Evolutionary conservation across 495 filamentous ascomycete species (phyloP).

Genomic region (Trichoderma orchidacearum): DNA sequence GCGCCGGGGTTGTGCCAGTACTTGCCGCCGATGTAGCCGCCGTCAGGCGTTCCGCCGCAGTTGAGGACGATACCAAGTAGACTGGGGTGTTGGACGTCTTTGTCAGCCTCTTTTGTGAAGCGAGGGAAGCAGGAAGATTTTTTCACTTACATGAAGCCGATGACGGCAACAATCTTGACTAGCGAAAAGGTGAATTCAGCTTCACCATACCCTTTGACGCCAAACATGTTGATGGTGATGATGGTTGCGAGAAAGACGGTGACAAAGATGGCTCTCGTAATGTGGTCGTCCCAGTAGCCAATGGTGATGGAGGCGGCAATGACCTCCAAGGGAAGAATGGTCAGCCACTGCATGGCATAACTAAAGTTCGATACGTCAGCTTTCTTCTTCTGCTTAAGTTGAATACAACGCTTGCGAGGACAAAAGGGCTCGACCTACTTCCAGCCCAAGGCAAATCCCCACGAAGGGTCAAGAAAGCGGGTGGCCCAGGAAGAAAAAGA

Average conservation of each 20-base stretch:
- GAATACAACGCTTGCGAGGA: too few relatives aligned
- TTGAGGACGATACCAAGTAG: constrained; percentile 70
- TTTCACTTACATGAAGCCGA: constrained; percentile 67
- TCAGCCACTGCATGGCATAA: constrained; percentile 89
- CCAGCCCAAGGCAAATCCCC: constrained; percentile 98
- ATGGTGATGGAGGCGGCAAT: constrained; percentile 84
- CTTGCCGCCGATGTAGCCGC: constrained; percentile 69
- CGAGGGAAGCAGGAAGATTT: neutral
- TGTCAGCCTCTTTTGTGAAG: constrained; percentile 8
- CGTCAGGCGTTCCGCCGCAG: constrained; percentile 60
- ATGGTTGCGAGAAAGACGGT: constrained; percentile 66
- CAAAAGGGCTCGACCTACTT: constrained; percentile 41
- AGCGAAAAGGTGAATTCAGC: constrained; percentile 81
- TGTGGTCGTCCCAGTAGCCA: constrained; percentile 58
- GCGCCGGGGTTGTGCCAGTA: constrained; percentile 81
- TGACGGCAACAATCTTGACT: constrained; percentile 75
- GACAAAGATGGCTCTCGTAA: constrained; percentile 73
- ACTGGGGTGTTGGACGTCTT: constrained; percentile 18
- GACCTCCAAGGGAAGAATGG: constrained; percentile 79
- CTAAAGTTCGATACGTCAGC: constrained; percentile 23
- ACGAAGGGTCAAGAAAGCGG: constrained; percentile 83
- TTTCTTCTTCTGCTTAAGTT: neutral
- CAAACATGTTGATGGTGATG: constrained; percentile 71
- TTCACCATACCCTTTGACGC: constrained; percentile 80
- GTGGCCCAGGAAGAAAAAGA: constrained; percentile 90